Percentiles rank a stretch among this genome's conserved stretches.
Conservation (phyloP, 495 filamentous ascomycete species). For the Penicillium turbatum region DNA sequence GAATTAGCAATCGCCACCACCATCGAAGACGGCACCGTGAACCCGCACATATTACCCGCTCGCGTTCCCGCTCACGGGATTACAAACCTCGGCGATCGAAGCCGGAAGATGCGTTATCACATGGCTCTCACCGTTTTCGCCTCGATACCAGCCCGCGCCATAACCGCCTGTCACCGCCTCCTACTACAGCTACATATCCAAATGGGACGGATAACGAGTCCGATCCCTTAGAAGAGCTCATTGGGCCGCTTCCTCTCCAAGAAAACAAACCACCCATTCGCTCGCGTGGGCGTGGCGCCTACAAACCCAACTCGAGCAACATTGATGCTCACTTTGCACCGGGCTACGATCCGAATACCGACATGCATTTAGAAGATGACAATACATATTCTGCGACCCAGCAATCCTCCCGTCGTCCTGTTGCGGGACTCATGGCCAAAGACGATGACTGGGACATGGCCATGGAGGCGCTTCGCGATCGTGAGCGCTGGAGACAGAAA, state of each 20-base stretch:
- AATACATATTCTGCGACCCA: conserved; percentile 21
- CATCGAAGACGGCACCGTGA: conserved; percentile 26
- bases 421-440: conserved; percentile 41
- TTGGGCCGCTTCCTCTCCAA: conserved; percentile 71
- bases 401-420: conserved; percentile 32
- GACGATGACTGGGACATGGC: conserved; percentile 79
- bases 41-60: conserved; percentile 25
- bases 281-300: conserved; percentile 73
- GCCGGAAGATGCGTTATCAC: conserved; percentile 1
- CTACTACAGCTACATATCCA: neutral
- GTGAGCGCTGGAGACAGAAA: conserved; percentile 72
- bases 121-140: conserved; percentile 12
- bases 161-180: neutral
- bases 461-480: conserved; percentile 75
- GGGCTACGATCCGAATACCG: conserved; percentile 70
- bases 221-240: conserved; percentile 71
- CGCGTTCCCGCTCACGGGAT: conserved; percentile 29
- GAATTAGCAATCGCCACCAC: conserved; percentile 18
- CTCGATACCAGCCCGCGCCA: neutral
- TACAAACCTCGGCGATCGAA: conserved; percentile 9
- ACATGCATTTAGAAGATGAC: conserved; percentile 57
- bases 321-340: conserved; percentile 78
- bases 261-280: conserved; percentile 37
- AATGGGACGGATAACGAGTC: conserved; percentile 48
- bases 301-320: conserved; percentile 49